Base-by-base conservation (phyloP, 148 eudicot genomes). In the Simmondsia chinensis region DNA sequence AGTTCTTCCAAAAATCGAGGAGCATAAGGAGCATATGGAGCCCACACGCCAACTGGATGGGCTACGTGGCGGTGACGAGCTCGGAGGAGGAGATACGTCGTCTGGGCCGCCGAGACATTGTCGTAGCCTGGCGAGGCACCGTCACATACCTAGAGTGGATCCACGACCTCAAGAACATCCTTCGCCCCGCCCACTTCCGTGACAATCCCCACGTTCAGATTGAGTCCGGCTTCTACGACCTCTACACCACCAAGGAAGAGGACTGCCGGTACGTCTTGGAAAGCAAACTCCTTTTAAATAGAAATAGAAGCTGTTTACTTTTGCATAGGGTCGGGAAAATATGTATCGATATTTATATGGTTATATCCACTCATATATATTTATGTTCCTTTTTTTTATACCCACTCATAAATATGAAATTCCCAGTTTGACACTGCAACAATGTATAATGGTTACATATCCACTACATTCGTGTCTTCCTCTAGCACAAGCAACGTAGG, bases 41-140 rank as follows among this genome's bases (percentile, higher is more conserved):
- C 55, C 84, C 68, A 16, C 87, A 82, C 37, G 96, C 95, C 16
- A 79, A 73, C 71, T 81, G 97, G 93, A 74, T 79, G 0, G 97
- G 97, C 6, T 89, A 78, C 63, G 85, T 89, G 54, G 97, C 93
- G 0, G 76, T 84, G 0, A 73, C 82, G 35, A 43, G 68, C 1
- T 78, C 81, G 57, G 51, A 59, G 66, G 46, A 61, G 21, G 71
- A 75, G 67, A 76, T 81, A 2, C 29, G 75, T 0, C 49, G 84
- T 38, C 67, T 89, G 0, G 97, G 97, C 7, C 63, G 97, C 3
- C 67, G 97, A 0, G 97, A 89, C 39, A 72, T 89, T 6, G 93
- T 89, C 38, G 74, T 89, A 8, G 74, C 95, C 14, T 42, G 66
- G 4, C 82, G 97, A 1, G 97, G 97, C 40, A 89, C 97, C 1